Percentiles rank a stretch among this genome's conserved stretches.
Conservation (phyloP, 1,139 yeast genomes). For the Pichia sp. region DNA sequence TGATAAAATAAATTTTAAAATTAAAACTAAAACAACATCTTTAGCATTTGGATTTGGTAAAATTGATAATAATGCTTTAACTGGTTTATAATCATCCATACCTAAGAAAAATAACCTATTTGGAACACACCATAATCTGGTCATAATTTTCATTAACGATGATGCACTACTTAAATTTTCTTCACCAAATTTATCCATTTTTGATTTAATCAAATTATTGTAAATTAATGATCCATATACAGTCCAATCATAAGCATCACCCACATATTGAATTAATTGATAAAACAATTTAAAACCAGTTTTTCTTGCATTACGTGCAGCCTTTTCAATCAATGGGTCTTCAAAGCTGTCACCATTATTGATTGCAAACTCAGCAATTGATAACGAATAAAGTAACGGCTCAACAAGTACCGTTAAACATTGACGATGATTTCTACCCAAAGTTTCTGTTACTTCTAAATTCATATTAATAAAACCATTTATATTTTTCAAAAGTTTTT, state of each 20-base stretch:
- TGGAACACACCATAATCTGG: constrained; percentile 52
- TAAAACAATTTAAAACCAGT: constrained; percentile 53
- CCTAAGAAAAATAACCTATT: constrained; percentile 48
- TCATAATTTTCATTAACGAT: constrained; percentile 61
- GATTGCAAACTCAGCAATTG: constrained; percentile 47
- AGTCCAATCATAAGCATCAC: constrained; percentile 47
- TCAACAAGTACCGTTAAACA: constrained; percentile 48
- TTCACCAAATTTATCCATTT: constrained; percentile 57
- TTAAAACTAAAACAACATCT: constrained; percentile 53
- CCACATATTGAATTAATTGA: constrained; percentile 44
- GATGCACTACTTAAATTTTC: constrained; percentile 85
- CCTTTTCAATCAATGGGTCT: constrained; percentile 33
- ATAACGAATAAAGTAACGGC: constrained; percentile 55
- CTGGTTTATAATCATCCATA: constrained; percentile 51
- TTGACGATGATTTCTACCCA: constrained; percentile 53
- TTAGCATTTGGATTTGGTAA: constrained; percentile 54
- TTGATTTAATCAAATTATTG: constrained; percentile 51
- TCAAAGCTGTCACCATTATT: constrained; percentile 26
- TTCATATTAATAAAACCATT: constrained; percentile 70
- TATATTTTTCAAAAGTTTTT: constrained; percentile 42
- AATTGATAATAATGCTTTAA: constrained; percentile 49
- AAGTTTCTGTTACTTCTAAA: constrained; percentile 51
- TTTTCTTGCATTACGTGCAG: constrained; percentile 53
- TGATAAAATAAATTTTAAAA: constrained; percentile 50
- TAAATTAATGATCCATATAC: constrained; percentile 47